Evolutionary conservation across 768 basidiomycete species (phyloP).

Genomic region (Chiua virens): DNA sequence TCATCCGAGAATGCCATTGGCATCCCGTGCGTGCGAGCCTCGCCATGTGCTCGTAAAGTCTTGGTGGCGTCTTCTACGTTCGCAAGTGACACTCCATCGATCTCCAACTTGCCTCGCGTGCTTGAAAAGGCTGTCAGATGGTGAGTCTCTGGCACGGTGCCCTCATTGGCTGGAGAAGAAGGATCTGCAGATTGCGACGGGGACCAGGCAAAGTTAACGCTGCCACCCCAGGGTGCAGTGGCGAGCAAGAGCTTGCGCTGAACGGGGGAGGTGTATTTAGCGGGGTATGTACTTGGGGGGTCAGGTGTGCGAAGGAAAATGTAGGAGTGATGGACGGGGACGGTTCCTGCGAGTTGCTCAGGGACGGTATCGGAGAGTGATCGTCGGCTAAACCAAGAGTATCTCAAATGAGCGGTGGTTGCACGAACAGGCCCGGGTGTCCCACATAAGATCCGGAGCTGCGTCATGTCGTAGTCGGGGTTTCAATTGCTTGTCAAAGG

Average conservation of each 20-base stretch:
- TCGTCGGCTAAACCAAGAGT: neutral
- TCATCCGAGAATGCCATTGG: conserved; percentile 16
- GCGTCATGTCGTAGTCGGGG: neutral
- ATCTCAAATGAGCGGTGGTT: neutral
- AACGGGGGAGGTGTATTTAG: conserved; percentile 46
- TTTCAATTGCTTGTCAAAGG: too few species aligned
- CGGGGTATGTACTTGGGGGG: conserved; percentile 51
- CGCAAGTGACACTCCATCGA: conserved; percentile 46
- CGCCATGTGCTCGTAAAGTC: conserved; percentile 32
- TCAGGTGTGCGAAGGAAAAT: conserved; percentile 53
- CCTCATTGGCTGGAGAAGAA: conserved; percentile 2
- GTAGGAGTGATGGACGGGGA: conserved; percentile 50
- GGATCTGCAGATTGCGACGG: conserved; percentile 23
- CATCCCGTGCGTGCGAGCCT: conserved; percentile 21
- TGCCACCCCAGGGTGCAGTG: conserved; percentile 47
- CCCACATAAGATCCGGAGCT: neutral
- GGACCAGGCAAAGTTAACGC: conserved; percentile 64
- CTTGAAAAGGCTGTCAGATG: conserved; percentile 54
- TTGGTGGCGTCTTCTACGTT: conserved; percentile 51
- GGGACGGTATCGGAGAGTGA: neutral
- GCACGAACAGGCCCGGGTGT: neutral
- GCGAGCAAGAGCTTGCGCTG: conserved; percentile 50
- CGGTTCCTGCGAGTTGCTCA: conserved; percentile 48
- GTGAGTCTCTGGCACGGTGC: conserved; percentile 19
- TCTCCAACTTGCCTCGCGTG: conserved; percentile 45